Conservation (phyloP, 305 asterid genomes). For the Fraxinus latifolia region DNA sequence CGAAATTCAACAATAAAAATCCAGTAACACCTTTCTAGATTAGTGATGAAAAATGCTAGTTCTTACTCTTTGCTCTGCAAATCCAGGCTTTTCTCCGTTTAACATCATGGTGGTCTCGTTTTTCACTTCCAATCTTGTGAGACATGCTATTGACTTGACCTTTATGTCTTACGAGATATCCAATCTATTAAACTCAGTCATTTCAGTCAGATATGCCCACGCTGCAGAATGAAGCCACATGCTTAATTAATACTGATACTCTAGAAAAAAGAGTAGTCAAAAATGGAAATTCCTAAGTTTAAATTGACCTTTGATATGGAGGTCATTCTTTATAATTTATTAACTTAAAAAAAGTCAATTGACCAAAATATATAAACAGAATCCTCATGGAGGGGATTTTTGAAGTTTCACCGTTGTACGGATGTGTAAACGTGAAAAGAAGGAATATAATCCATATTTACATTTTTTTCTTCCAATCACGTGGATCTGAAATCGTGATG, state of each 20-base stretch:
- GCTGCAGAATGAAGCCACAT: neutral
- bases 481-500: neutral
- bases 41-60: neutral
- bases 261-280: neutral
- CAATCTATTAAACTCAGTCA: neutral
- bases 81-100: neutral
- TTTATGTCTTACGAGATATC: neutral
- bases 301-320: neutral
- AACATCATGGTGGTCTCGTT: neutral
- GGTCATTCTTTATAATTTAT: neutral
- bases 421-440: neutral
- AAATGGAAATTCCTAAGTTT: neutral
- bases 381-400: neutral
- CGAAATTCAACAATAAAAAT: neutral
- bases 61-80: neutral
- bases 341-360: neutral
- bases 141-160: neutral
- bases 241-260: neutral
- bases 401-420: neutral
- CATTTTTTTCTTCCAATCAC: neutral
- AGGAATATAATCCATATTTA: neutral
- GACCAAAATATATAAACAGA: neutral
- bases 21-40: neutral
- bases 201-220: neutral
- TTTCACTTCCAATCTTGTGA: neutral